These are phyloP conservation scores for Ascoidea rubescens DNA, from an alignment of 805 yeast genomes.

Conservation along the genomic window DNA sequence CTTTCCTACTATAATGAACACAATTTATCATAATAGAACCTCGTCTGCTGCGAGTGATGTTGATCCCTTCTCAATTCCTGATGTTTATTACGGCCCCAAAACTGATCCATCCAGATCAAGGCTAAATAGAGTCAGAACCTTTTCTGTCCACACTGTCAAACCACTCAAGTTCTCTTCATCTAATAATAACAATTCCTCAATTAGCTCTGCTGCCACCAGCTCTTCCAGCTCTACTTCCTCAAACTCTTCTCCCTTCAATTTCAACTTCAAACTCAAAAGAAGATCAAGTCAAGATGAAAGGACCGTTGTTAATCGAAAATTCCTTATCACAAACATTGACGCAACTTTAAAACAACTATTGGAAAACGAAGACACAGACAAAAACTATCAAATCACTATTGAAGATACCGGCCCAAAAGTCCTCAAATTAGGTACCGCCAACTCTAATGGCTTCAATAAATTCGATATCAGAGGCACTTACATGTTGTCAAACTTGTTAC, in stretches of 20 bases:
- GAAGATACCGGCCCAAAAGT: conserved; percentile 80
- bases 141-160: conserved; percentile 1
- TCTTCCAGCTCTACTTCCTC: not conserved
- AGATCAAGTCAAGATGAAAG: conserved; percentile 41
- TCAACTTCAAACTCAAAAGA: conserved; percentile 22
- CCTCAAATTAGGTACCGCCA: conserved; percentile 67
- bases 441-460: conserved; percentile 67
- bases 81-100: conserved; percentile 52
- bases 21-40: conserved; percentile 14
- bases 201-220: not conserved
- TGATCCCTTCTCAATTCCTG: conserved; percentile 59
- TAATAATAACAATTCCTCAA: no score
- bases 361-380: conserved; percentile 73
- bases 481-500: conserved; percentile 73
- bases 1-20: no score
- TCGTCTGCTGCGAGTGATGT: conserved; percentile 33
- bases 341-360: conserved; percentile 55
- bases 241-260: conserved; percentile 7
- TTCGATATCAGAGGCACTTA: conserved; percentile 77
- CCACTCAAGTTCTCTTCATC: not conserved
- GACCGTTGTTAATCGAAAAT: conserved; percentile 22
- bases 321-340: conserved; percentile 65
- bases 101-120: conserved; percentile 38
- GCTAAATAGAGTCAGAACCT: conserved; percentile 36
- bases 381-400: conserved; percentile 70